Percentiles rank a stretch among this genome's conserved stretches.
Evolutionary conservation across 805 yeast species (phyloP).

Genomic region (Ogataea sp.): DNA sequence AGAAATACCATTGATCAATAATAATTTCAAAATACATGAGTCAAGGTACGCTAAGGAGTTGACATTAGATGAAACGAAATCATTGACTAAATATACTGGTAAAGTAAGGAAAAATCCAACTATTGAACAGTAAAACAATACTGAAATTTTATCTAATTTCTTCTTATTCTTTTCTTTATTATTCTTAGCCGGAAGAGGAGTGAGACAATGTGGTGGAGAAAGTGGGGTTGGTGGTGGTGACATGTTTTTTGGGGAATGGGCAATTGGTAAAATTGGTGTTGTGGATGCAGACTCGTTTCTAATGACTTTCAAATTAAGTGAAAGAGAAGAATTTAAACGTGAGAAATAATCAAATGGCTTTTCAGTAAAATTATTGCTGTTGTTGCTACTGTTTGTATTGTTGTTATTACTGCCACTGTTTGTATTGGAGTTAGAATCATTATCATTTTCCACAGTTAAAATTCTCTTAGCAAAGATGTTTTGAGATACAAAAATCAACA

Average conservation of each 20-base stretch:
- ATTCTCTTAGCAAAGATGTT: conserved; percentile 74
- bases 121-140: conserved; percentile 61
- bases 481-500: conserved; percentile 68
- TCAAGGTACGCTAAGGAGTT: conserved; percentile 23
- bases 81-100: conserved; percentile 58
- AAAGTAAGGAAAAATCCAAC: conserved; percentile 61
- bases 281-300: conserved; percentile 25
- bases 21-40: conserved; percentile 24
- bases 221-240: conserved; percentile 19
- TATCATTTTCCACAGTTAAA: conserved; percentile 39
- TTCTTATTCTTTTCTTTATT: conserved; percentile 6
- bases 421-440: conserved; percentile 1
- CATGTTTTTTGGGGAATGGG: conserved; percentile 18
- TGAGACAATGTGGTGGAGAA: conserved; percentile 12
- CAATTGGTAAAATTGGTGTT: conserved; percentile 26
- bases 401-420: conserved; percentile 1
- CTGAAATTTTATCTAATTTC: conserved; percentile 63
- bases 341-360: conserved; percentile 14
- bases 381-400: conserved; percentile 1
- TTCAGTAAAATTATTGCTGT: conserved; percentile 2
- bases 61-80: conserved; percentile 23
- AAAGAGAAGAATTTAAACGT: conserved; percentile 16
- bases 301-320: conserved; percentile 20
- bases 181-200: conserved; percentile 1
- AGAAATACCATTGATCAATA: conserved; percentile 54